Evolutionary conservation across 371 early-diverging fungal genomes (phyloP).

Genomic region (Mucor racemosus): DNA sequence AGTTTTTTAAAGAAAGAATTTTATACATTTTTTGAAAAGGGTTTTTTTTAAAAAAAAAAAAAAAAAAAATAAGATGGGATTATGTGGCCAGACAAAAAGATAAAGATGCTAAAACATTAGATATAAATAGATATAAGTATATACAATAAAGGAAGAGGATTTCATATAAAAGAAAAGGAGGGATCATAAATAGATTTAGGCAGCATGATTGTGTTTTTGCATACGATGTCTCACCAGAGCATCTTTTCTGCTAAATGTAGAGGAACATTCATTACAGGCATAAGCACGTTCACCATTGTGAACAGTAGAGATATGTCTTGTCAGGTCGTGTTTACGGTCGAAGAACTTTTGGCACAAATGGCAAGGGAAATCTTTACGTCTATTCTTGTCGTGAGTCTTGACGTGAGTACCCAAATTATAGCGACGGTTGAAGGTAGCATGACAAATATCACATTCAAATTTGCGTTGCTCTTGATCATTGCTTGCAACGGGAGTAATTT

Average conservation of each 20-base stretch:
- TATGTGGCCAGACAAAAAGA: not conserved
- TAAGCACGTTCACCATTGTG: slow-evolving; percentile 68
- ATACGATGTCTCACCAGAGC: slow-evolving; percentile 60
- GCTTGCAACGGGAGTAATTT: not conserved
- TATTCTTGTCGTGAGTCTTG: slow-evolving; percentile 70
- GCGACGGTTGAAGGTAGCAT: slow-evolving; percentile 65
- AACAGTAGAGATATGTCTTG: slow-evolving; percentile 71
- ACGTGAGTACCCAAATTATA: slow-evolving; percentile 79
- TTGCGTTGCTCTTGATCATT: slow-evolving; percentile 32
- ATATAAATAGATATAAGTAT: not conserved
- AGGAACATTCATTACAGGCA: slow-evolving; percentile 59
- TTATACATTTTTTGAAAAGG: not conserved
- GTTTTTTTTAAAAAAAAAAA: not conserved
- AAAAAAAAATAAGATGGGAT: not conserved
- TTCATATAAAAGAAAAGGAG: not conserved
- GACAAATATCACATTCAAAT: slow-evolving; percentile 60
- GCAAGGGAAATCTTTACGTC: slow-evolving; percentile 67
- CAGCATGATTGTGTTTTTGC: slow-evolving; percentile 33
- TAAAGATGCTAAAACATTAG: not conserved
- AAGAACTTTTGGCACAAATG: slow-evolving; percentile 60
- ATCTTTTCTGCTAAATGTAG: slow-evolving; percentile 73
- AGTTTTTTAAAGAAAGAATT: not conserved
- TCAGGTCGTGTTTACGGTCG: slow-evolving; percentile 74
- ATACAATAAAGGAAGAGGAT: not conserved
- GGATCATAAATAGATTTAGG: not conserved